Conservation (phyloP, 1,284 basidiomycete genomes). For the Singerocomus inundabilis region DNA sequence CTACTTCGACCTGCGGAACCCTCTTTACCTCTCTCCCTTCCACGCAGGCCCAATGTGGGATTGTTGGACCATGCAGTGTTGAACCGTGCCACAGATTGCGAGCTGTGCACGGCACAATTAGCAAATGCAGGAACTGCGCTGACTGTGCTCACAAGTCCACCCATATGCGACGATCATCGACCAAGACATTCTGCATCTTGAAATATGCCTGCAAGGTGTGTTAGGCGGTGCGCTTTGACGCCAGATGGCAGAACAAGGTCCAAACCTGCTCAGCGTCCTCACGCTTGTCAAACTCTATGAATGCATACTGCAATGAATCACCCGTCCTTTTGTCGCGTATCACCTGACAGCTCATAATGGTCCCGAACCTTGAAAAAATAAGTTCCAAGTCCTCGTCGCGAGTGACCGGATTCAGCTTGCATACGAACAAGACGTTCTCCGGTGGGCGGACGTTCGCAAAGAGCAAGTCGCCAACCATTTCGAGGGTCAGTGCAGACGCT, state of each 20-base stretch:
- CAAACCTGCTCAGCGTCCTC: constrained; percentile 90
- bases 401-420: constrained; percentile 96
- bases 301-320: constrained; percentile 96
- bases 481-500: constrained; percentile 92
- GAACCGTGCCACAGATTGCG: constrained; percentile 83
- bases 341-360: constrained; percentile 96
- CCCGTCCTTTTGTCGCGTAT: constrained; percentile 95
- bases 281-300: constrained; percentile 95
- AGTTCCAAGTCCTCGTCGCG: constrained; percentile 95
- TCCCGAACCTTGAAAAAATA: constrained; percentile 95
- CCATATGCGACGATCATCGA: constrained; percentile 99
- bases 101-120: constrained; percentile 46
- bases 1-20: constrained; percentile 72
- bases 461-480: constrained; percentile 99
- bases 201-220: constrained; percentile 76
- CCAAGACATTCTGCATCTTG: constrained; percentile 99
- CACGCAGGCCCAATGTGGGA: constrained; percentile 51
- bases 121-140: constrained; percentile 4
- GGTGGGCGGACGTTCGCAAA: constrained; percentile 98
- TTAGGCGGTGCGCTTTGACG: constrained; percentile 1
- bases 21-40: constrained; percentile 29
- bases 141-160: constrained; percentile 77
- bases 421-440: constrained; percentile 98
- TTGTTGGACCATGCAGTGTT: constrained; percentile 77
- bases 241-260: not conserved